These are phyloP conservation scores for Vitis hybrid DNA, from an alignment of 177 flowering plant genomes.

Conservation along the genomic window DNA sequence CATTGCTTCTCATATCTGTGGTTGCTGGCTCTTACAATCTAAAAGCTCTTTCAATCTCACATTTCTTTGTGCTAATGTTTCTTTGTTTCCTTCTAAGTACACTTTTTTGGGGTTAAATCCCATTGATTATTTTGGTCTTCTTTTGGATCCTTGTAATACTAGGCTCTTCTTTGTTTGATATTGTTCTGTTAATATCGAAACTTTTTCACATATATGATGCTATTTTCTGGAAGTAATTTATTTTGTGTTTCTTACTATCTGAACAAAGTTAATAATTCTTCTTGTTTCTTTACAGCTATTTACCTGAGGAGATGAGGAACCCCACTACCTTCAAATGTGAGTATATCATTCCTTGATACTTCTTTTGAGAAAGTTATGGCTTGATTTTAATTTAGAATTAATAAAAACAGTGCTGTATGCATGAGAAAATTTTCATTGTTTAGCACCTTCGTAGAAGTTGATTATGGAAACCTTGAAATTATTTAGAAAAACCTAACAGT, in stretches of 20 bases:
- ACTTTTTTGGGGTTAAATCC: no score
- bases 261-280: background rate
- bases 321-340: constrained; percentile 90
- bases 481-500: no score
- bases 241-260: background rate
- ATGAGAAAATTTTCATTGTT: background rate
- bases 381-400: background rate
- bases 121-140: no score
- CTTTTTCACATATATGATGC: background rate
- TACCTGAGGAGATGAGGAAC: constrained; percentile 98
- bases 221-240: background rate
- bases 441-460: background rate
- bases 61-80: no score
- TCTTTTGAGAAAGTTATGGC: background rate
- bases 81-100: no score
- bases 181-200: background rate
- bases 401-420: background rate
- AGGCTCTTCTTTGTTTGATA: background rate
- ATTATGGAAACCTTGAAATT: background rate
- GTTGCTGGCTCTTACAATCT: no score
- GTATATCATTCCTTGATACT: constrained; percentile 17
- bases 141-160: no score
- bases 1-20: no score
- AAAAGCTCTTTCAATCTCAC: no score
- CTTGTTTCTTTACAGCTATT: constrained; percentile 53